Conservation (phyloP, 2,329 filamentous ascomycete species). For the Talaromyces sp. region DNA sequence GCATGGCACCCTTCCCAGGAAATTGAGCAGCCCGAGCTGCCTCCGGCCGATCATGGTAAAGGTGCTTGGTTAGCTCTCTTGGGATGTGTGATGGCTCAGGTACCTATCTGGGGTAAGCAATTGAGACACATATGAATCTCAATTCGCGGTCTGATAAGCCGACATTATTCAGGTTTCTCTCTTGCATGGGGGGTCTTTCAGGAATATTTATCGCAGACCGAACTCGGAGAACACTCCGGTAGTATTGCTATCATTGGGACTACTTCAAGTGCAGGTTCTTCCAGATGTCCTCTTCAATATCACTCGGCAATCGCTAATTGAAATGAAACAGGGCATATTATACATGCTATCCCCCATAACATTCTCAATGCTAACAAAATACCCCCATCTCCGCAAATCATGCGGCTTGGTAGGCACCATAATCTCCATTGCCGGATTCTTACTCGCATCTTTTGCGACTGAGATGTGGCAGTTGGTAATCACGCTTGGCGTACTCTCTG, state of each 20-base stretch:
- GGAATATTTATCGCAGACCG: slow-evolving; percentile 43
- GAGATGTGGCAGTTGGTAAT: slow-evolving; percentile 38
- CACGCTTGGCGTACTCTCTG: slow-evolving; percentile 37
- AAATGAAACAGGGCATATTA: background rate
- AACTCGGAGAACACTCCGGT: slow-evolving; percentile 35
- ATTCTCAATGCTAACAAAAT: slow-evolving; percentile 30
- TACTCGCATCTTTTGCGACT: slow-evolving; percentile 41
- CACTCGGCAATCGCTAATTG: background rate
- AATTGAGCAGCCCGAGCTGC: slow-evolving; percentile 30
- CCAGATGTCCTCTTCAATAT: background rate
- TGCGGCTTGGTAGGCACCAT: slow-evolving; percentile 37
- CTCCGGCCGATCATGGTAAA: slow-evolving; percentile 51
- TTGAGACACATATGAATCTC: background rate
- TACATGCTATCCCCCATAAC: background rate
- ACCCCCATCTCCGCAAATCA: slow-evolving; percentile 32
- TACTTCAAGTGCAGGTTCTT: slow-evolving; percentile 34
- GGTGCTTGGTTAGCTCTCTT: slow-evolving; percentile 54
- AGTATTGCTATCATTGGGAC: slow-evolving; percentile 50
- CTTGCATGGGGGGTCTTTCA: slow-evolving; percentile 42
- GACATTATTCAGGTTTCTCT: slow-evolving; percentile 26
- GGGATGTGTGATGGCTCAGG: slow-evolving; percentile 54
- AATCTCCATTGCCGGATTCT: slow-evolving; percentile 32
- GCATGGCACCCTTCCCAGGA: background rate
- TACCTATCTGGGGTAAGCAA: slow-evolving; percentile 52
- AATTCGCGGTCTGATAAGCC: slow-evolving; percentile 18